Conservation (phyloP, 1,139 yeast species). For the Arxiozyma slooffiae region DNA sequence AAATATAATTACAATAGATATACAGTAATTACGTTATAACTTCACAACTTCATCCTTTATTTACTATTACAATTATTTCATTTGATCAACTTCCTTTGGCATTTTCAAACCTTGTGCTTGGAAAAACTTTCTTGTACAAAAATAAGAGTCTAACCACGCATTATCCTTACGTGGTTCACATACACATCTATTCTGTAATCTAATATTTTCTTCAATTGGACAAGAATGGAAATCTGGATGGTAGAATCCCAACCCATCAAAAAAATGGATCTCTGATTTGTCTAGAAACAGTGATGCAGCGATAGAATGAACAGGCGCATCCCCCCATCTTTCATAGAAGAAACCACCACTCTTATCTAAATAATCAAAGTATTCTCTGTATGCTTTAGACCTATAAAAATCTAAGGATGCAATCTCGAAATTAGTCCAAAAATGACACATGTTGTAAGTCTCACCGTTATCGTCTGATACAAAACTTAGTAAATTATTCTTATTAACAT, state of each 20-base stretch:
- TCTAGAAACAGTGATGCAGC: conserved; percentile 72
- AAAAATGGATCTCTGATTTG: conserved; percentile 59
- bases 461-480: conserved; percentile 66
- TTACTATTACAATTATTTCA: neutral
- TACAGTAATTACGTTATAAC: neutral
- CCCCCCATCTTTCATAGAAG: conserved; percentile 90
- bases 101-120: conserved; percentile 21
- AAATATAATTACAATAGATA: no score
- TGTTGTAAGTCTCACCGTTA: conserved; percentile 55
- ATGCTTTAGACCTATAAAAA: conserved; percentile 67
- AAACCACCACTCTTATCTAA: conserved; percentile 78
- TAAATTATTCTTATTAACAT: conserved; percentile 55
- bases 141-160: conserved; percentile 28
- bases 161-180: conserved; percentile 45
- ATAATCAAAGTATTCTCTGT: conserved; percentile 55
- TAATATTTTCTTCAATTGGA: conserved; percentile 51
- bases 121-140: conserved; percentile 30
- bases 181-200: conserved; percentile 48
- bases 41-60: neutral
- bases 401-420: conserved; percentile 70
- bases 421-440: conserved; percentile 85
- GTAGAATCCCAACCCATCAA: conserved; percentile 74
- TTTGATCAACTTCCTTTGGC: conserved; percentile 19
- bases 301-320: conserved; percentile 82
- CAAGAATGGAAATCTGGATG: conserved; percentile 73